Percentiles rank a stretch among this genome's conserved stretches.
phyloP scores from a whole-genome alignment of 2,329 filamentous ascomycete species.

The Trichoderma gracile region DNA sequence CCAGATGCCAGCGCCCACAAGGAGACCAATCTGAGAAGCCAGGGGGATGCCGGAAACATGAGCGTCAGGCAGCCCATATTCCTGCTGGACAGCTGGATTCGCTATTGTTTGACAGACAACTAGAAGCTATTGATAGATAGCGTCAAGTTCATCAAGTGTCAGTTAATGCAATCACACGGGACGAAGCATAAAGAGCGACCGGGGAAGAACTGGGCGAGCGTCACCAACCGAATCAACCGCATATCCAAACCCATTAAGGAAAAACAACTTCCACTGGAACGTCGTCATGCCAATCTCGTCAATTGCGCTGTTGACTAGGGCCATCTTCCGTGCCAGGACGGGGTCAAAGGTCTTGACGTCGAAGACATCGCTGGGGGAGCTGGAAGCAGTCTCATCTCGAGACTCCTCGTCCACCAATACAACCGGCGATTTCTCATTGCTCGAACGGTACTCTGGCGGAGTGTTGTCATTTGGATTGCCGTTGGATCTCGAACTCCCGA shows the following conservation, averaged over 20 bases:
- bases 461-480: not conserved
- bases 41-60: constrained; percentile 24
- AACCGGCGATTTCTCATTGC: not conserved
- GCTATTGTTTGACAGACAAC: constrained; percentile 24
- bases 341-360: constrained; percentile 24
- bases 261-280: constrained; percentile 27
- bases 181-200: no score
- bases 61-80: constrained; percentile 22
- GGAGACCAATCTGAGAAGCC: constrained; percentile 24
- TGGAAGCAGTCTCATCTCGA: constrained; percentile 6
- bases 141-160: not conserved
- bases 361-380: constrained; percentile 20
- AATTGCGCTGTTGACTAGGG: constrained; percentile 25
- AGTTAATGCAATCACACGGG: not conserved
- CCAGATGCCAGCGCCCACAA: constrained; percentile 27
- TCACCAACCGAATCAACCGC: constrained; percentile 21
- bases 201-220: no score
- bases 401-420: not conserved
- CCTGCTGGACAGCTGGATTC: constrained; percentile 24
- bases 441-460: not conserved
- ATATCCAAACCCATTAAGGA: constrained; percentile 24
- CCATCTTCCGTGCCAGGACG: constrained; percentile 25
- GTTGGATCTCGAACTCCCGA: not conserved
- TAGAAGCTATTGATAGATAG: not conserved
- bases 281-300: constrained; percentile 26